These are phyloP conservation scores for Xanthoceras sorbifolium DNA, from an alignment of 345 rosid species.

Conservation along the genomic window DNA sequence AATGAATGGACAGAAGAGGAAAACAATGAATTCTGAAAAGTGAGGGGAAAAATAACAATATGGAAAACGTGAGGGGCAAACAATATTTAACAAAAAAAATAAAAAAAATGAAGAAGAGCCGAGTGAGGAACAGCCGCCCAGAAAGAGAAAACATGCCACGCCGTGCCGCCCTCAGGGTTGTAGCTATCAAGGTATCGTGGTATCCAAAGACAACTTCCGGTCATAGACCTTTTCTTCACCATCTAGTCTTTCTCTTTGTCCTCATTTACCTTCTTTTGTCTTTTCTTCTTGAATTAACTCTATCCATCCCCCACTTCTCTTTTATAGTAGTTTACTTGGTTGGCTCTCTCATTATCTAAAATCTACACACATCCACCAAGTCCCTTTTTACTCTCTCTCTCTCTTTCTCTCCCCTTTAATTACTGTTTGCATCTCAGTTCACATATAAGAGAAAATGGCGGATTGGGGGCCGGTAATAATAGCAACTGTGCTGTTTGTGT, in stretches of 20 bases:
- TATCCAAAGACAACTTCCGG: background rate
- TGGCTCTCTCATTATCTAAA: background rate
- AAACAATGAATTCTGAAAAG: too few species aligned
- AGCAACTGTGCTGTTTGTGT: conserved; percentile 53
- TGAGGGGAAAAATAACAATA: too few species aligned
- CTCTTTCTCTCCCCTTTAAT: background rate
- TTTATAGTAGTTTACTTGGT: background rate
- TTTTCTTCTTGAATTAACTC: background rate
- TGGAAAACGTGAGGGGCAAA: too few species aligned
- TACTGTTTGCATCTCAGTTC: too few species aligned
- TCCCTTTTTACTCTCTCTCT: background rate
- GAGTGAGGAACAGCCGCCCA: conserved; percentile 11
- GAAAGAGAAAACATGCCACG: background rate
- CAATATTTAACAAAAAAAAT: too few species aligned
- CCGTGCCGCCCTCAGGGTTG: background rate
- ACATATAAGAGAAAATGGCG: conserved; percentile 34
- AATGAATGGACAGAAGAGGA: too few species aligned
- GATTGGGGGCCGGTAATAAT: conserved; percentile 72
- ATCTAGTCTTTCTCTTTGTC: background rate
- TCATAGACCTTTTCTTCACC: background rate
- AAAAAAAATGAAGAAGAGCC: too few species aligned
- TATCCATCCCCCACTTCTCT: background rate
- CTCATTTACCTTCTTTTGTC: conserved; percentile 7
- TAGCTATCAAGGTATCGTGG: background rate
- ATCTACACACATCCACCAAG: background rate